Conservation (phyloP, 139 green algal species). For the Chlorella sp. region DNA sequence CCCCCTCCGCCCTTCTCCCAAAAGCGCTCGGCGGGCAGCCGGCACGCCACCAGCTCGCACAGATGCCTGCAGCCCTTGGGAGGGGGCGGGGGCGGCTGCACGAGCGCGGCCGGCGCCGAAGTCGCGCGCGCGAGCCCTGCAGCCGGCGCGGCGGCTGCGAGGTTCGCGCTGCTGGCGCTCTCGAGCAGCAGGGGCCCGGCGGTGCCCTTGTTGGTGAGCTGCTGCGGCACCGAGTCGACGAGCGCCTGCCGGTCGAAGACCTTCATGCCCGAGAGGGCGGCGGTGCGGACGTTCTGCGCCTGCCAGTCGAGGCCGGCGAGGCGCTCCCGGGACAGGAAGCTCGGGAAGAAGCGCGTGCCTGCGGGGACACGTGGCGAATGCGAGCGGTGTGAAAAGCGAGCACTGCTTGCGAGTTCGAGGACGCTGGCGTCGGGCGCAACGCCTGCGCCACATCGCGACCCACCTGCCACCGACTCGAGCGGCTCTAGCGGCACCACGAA, state of each 20-base stretch:
- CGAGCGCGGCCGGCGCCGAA: too few relatives aligned
- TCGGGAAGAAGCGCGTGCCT: not conserved
- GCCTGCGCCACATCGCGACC: too few relatives aligned
- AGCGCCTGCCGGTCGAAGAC: not conserved
- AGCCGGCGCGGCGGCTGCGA: too few relatives aligned
- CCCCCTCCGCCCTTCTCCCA: not conserved
- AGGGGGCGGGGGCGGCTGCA: too few relatives aligned
- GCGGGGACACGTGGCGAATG: not conserved
- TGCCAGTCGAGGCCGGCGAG: not conserved
- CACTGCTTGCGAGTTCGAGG: too few relatives aligned
- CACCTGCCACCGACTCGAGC: conserved; percentile 66
- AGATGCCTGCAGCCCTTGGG: not conserved
- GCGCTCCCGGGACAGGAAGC: not conserved
- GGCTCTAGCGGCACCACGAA: conserved; percentile 68
- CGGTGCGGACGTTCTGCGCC: not conserved
- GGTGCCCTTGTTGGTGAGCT: too few relatives aligned
- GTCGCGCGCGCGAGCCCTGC: too few relatives aligned
- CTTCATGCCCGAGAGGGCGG: not conserved
- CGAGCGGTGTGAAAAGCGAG: too few relatives aligned
- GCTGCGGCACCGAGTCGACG: not conserved
- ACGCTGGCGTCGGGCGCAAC: too few relatives aligned
- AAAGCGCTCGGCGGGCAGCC: not conserved
- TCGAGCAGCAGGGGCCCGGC: too few relatives aligned
- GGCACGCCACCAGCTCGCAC: not conserved
- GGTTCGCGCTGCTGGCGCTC: too few relatives aligned